Percentiles rank a stretch among this genome's conserved stretches.
Evolutionary conservation across 495 filamentous ascomycete species (phyloP).

Genomic region (Penicillium pulvis): DNA sequence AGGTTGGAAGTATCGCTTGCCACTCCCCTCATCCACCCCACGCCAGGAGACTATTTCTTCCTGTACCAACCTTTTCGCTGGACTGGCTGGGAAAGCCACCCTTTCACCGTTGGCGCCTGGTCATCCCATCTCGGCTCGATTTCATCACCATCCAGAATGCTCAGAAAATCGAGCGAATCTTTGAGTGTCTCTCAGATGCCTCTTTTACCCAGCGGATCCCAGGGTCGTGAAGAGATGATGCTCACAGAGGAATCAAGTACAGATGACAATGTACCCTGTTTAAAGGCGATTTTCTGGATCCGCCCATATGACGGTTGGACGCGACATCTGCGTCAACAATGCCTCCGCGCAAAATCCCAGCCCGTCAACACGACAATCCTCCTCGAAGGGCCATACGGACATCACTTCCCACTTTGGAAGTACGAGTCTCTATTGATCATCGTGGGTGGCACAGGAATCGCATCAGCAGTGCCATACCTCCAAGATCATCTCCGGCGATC

Average conservation of each 20-base stretch:
- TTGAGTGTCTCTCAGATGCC: slow-evolving; percentile 35
- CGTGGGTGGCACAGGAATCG: slow-evolving; percentile 62
- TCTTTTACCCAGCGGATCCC: slow-evolving; percentile 29
- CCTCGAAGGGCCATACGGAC: slow-evolving; percentile 63
- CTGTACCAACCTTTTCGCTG: slow-evolving; percentile 53
- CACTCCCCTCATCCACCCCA: slow-evolving; percentile 33
- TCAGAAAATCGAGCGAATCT: slow-evolving; percentile 5
- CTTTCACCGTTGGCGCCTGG: slow-evolving; percentile 58
- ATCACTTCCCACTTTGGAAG: slow-evolving; percentile 45
- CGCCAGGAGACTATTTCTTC: slow-evolving; percentile 58
- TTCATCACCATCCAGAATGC: neutral
- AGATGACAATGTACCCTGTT: neutral
- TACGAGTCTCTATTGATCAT: slow-evolving; percentile 59
- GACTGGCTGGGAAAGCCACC: slow-evolving; percentile 60
- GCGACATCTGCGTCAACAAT: slow-evolving; percentile 42
- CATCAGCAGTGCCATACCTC: slow-evolving; percentile 56
- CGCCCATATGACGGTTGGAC: slow-evolving; percentile 55
- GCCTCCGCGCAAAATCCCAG: slow-evolving; percentile 23
- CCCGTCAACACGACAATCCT: slow-evolving; percentile 35
- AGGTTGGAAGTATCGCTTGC: slow-evolving; percentile 46
- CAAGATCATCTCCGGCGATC: slow-evolving; percentile 37
- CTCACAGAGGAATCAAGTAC: neutral
- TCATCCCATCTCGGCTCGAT: slow-evolving; percentile 22
- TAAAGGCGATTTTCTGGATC: slow-evolving; percentile 46
- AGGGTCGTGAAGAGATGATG: slow-evolving; percentile 1